Evolutionary conservation across 768 basidiomycete genomes (phyloP), one percentile per base, ranked within the genome.

Genomic region (Cyathus striatus): DNA sequence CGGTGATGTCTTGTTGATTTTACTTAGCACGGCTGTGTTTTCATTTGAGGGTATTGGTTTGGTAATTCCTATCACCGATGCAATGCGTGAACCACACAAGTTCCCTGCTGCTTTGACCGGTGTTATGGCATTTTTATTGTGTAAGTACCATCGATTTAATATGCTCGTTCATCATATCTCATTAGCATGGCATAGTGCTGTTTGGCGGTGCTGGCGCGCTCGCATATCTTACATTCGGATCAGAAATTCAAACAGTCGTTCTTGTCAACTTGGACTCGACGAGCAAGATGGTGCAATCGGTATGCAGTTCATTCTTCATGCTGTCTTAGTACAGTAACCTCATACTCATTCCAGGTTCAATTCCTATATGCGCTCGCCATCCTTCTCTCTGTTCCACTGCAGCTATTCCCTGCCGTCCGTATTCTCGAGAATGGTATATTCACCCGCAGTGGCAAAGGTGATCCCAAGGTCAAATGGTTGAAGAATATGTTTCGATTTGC

Each of bases 1-100:
- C 9, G 10, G 18, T n/a, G 36, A 37, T 37, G 13, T n/a, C n/a
- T 10, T 37, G 18, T 22, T 37, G 36, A 37, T 37, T 37, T 7
- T 3, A 12, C 22, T n/a, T 36, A 91, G 93, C 6, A 97, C 96
- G 18, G 95, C 96, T 3, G 95, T 97, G 23, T 98, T 98, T 63
- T 91, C 96, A 1, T 99, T 98, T 53, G 95, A 99, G 63, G 95
- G 95, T 6, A 91, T 99, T 51, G 96, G 95, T 38, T 69, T 98
- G 64, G 85, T 99, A 49, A 90, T 99, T 48, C 96, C 96, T 16
- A 96, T 99, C 55, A 91, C 90, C 10, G 94, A 99, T 58, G 83
- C 94, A 4, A 99, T 99, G 96, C 76, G 78, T 20, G 92, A 97
- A 58, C 96, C 95, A 2, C 82, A 78, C 55, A 93, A 91, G 64